Evolutionary conservation across 192 early-diverging fungal species (phyloP), one percentile per base, ranked within the genome.

Genomic region (Phycomyces blakesleeanus): DNA sequence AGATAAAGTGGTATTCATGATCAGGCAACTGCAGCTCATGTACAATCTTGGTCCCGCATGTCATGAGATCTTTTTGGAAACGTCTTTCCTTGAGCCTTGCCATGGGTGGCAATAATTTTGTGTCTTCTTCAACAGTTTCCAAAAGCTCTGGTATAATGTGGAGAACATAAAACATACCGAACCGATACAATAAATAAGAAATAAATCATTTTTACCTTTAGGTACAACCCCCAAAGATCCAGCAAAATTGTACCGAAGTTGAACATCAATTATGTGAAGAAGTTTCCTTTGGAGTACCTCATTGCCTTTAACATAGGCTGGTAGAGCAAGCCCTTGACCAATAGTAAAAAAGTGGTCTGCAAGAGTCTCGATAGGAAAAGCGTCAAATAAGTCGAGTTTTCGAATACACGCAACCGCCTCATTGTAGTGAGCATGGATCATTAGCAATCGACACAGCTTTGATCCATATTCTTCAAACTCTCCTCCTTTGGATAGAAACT

Each of bases 31-130:
- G 2, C 29, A 58, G 14, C 2, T 64, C 57, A 16, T 68, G 49
- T 3, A 68, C 51, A 20, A 74, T 26, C 20, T 55, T 63, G 47
- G 54, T 50, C 7, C 57, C 60, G 38, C 61, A 68, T 26, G 24
- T 60, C 6, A 68, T 57, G n/a, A 74, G 53, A 20, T 68, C 67
- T 24, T 68, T 74, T 59, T 74, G 72, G 18, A 64, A 61, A 15
- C 58, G 57, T 44, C 72, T 18, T 42, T 74, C 72, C 16, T 57
- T 53, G 15, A 74, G 18, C 11, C 59, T 51, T 4, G 27, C 20
- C 11, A 68, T 26, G 12, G 63, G 66, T 20, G 42, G 53, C 14
- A 49, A 3, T 6, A 27, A 22, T 5, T 15, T 16, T 7, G 20
- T 42, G 9, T 60, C 41, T 24, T 42, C 11, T 5, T 60, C 58